phyloP scores from a whole-genome alignment of 2,329 filamentous ascomycete species.

The Trichoderma asperellum region DNA sequence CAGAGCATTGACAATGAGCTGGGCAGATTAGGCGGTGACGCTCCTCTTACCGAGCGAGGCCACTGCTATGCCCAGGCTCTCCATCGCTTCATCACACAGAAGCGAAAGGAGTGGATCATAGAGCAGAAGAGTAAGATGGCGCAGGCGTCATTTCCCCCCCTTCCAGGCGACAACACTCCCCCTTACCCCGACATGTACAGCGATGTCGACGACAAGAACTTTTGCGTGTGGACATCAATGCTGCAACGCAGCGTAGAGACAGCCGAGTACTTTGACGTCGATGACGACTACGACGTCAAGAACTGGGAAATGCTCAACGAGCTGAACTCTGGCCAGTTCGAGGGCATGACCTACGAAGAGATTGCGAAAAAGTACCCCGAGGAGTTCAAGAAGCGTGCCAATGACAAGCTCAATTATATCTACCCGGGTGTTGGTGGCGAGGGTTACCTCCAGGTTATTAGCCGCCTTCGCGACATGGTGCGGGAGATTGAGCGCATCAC shows the following conservation, averaged over 20 bases:
- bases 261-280: constrained; percentile 82
- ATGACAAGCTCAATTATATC: constrained; percentile 92
- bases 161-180: constrained; percentile 87
- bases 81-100: constrained; percentile 79
- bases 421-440: constrained; percentile 96
- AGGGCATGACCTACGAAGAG: constrained; percentile 92
- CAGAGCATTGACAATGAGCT: constrained; percentile 86
- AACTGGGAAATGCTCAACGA: constrained; percentile 98
- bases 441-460: constrained; percentile 96
- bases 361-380: constrained; percentile 78
- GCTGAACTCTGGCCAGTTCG: constrained; percentile 88
- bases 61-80: constrained; percentile 78
- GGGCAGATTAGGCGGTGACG: constrained; percentile 90
- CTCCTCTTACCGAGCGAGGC: constrained; percentile 79
- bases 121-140: constrained; percentile 79
- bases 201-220: constrained; percentile 78
- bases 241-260: constrained; percentile 87
- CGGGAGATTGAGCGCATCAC: constrained; percentile 97
- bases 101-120: constrained; percentile 80
- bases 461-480: constrained; percentile 91
- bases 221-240: constrained; percentile 99
- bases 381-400: constrained; percentile 78
- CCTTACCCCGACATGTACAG: constrained; percentile 84
- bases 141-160: constrained; percentile 82
- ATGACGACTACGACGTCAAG: constrained; percentile 95